A percentile compares a stretch with the other conserved stretches of the same genome.
These are phyloP conservation scores for Lachnellula arida DNA, from an alignment of 2,329 filamentous ascomycete genomes.

Conservation along the genomic window DNA sequence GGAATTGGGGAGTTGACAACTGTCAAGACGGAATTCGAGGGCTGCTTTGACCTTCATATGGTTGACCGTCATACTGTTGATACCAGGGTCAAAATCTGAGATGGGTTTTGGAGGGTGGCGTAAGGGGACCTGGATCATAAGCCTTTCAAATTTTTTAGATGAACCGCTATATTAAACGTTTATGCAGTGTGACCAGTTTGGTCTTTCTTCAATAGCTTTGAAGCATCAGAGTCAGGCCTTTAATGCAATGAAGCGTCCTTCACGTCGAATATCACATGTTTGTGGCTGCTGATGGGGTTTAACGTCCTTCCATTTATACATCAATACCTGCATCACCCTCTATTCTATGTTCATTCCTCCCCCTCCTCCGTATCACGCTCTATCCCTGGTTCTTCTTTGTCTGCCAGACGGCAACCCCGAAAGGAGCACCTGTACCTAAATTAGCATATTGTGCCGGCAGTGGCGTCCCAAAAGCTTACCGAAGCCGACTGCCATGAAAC, in stretches of 20 bases:
- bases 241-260: neutral
- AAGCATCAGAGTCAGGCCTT: too few species aligned
- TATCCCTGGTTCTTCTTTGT: constrained; percentile 35
- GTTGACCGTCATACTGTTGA: constrained; percentile 51
- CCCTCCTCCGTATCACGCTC: constrained; percentile 1
- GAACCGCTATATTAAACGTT: too few species aligned
- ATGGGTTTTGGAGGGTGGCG: neutral
- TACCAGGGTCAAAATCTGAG: constrained; percentile 38
- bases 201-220: too few species aligned
- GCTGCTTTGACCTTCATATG: constrained; percentile 47
- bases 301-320: constrained; percentile 4
- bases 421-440: constrained; percentile 43
- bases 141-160: too few species aligned
- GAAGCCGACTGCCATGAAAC: constrained; percentile 52
- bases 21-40: constrained; percentile 44
- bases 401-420: constrained; percentile 52
- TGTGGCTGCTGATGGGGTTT: neutral
- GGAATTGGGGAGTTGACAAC: constrained; percentile 48
- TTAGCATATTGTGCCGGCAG: constrained; percentile 18
- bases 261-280: neutral
- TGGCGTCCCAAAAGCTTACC: constrained; percentile 40
- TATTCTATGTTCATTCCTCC: constrained; percentile 15
- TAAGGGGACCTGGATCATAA: neutral
- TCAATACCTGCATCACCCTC: constrained; percentile 7
- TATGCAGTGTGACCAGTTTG: too few species aligned